Evolutionary conservation across 2,329 filamentous ascomycete species (phyloP), one percentile per base, ranked within the genome.

Genomic region (Colletotrichum aenigma): DNA sequence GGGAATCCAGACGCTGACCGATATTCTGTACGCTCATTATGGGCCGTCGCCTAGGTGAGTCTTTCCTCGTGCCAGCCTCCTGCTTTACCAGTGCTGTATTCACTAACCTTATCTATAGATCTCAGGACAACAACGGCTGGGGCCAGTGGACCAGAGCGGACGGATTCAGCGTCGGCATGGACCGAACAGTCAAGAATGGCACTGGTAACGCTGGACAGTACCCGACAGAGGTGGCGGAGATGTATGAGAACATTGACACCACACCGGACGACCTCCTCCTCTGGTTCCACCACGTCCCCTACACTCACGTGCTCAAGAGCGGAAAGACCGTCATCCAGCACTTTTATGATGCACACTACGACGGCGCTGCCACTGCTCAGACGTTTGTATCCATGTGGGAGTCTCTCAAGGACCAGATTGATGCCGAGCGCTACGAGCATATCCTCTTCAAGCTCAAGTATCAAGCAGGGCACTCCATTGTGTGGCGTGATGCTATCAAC

Each of bases 231-330:
- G 82, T 95, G 1, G 90, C 91, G 0, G 81, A 85, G 4, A 82
- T 85, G 79, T 95, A 89, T 80, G 93, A 95, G 78, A 83, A 89
- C 58, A 85, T 91, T 21, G 87, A 89, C 16, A 92, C 90, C 0
- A 94, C 93, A 0, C 93, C 93, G 0, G 93, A 94, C 76, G 86
- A 94, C 26, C 85, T 95, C 2, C 82, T 95, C 4, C 85, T 95
- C 3, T 95, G 93, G 93, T 95, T 95, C 84, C 93, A 95, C 81
- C 93, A 95, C 79, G 92, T 95, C 0, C 89, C 89, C 5, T 95
- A 94, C 81, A 93, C 91, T 0, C 90, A 93, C 52, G 82, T 81
- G 8, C 87, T 95, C 3, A 87, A 91, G 12, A 91, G 89, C 0
- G 91, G 92, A 13, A 90, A 93, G 82, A 93, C 93, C 0, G 92